A percentile compares a stretch with the other conserved stretches of the same genome.
phyloP scores from a whole-genome alignment of 108 stramenopile species.

The Nannochloropsis gaditana region DNA sequence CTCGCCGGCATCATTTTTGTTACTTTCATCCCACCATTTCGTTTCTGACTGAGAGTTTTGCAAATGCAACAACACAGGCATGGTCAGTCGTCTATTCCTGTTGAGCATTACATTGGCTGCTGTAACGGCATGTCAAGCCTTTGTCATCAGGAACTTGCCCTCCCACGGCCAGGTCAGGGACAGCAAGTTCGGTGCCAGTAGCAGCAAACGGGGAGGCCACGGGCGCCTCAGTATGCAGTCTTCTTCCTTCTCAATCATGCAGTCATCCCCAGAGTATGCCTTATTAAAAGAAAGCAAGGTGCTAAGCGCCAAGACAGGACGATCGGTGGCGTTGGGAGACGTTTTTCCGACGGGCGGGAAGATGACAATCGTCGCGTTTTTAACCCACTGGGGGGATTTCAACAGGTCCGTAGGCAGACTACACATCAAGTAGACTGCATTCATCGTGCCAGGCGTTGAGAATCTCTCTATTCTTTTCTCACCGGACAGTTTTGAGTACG shows the following conservation, averaged over 20 bases:
- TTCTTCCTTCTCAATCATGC: not conserved
- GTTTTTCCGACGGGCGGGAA: conserved; percentile 32
- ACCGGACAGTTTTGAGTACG: conserved; percentile 32
- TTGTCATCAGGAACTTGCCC: not conserved
- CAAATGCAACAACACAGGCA: not conserved
- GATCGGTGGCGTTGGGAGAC: conserved; percentile 20
- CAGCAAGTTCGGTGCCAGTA: not conserved
- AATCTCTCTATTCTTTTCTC: not conserved
- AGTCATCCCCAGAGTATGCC: not conserved
- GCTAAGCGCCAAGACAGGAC: conserved; percentile 29
- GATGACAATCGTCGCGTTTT: conserved; percentile 48
- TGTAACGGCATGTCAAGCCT: not conserved
- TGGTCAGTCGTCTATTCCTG: not conserved
- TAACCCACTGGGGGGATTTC: conserved; percentile 46
- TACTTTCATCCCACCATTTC: too few species aligned
- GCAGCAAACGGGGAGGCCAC: conserved; percentile 16
- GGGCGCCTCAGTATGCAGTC: not conserved
- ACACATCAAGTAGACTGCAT: too few species aligned
- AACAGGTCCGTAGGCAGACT: conserved; percentile 25
- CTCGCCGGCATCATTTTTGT: too few species aligned
- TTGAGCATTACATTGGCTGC: not conserved
- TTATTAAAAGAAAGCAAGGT: conserved; percentile 23
- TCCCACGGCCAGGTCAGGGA: conserved; percentile 1
- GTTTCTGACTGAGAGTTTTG: too few species aligned
- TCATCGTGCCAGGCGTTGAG: too few species aligned